phyloP scores from a whole-genome alignment of 2,329 filamentous ascomycete genomes.

The Fusarium nisikadoi region DNA sequence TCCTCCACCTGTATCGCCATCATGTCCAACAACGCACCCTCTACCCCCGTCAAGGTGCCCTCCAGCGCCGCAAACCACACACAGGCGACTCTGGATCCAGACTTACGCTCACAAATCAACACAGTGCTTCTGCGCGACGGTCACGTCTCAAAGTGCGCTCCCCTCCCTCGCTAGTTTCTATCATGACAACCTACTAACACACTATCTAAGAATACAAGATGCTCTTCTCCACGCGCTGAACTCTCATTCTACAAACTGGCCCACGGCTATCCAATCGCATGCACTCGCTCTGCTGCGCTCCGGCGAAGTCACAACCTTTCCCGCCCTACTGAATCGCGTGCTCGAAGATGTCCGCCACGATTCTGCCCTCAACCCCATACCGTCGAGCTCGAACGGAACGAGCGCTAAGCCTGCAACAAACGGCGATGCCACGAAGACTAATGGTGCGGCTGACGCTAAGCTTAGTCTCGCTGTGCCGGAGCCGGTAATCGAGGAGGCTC shows the following conservation, averaged over 20 bases:
- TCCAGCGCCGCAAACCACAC: conserved; percentile 69
- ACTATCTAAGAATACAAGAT: conserved; percentile 65
- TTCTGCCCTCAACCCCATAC: conserved; percentile 45
- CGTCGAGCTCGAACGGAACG: conserved; percentile 47
- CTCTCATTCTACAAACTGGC: conserved; percentile 70
- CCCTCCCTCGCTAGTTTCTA: neutral
- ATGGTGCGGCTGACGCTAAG: conserved; percentile 41
- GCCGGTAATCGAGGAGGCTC: conserved; percentile 69
- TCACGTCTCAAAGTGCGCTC: conserved; percentile 65
- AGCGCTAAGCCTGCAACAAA: conserved; percentile 47
- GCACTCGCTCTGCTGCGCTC: conserved; percentile 69
- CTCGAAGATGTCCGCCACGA: conserved; percentile 70
- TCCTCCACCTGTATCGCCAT: conserved; percentile 5
- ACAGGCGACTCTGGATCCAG: conserved; percentile 68
- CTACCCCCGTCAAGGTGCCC: conserved; percentile 70
- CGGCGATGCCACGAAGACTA: conserved; percentile 46
- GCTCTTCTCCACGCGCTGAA: conserved; percentile 70
- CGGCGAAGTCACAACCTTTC: conserved; percentile 69
- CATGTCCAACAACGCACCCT: conserved; percentile 60
- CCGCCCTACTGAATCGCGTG: conserved; percentile 68
- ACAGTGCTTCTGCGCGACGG: conserved; percentile 66
- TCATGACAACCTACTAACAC: conserved; percentile 12
- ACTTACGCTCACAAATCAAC: conserved; percentile 72
- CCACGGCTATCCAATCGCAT: conserved; percentile 67
- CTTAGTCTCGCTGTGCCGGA: conserved; percentile 66